phyloP scores from a whole-genome alignment of 768 basidiomycete species.

The Termitomyces sp. region DNA sequence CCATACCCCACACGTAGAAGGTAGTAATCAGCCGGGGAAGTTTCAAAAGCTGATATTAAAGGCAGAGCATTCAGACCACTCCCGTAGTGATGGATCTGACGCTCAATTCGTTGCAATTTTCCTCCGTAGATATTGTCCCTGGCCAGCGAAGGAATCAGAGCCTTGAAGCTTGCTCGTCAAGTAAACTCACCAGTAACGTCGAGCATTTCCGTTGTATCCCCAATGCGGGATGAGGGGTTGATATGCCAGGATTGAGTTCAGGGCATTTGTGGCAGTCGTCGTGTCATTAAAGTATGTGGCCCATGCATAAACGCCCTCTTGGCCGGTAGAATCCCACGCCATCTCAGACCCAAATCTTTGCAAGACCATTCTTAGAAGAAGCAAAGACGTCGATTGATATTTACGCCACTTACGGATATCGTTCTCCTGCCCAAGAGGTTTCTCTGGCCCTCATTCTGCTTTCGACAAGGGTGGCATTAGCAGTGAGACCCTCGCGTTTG shows the following conservation, averaged over 20 bases:
- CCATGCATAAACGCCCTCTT: constrained; percentile 57
- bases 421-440: constrained; percentile 41
- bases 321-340: constrained; percentile 57
- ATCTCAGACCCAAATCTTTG: constrained; percentile 55
- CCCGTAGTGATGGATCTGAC: constrained; percentile 59
- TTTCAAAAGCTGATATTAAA: constrained; percentile 45
- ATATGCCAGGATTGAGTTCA: constrained; percentile 56
- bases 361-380: background rate
- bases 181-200: constrained; percentile 46
- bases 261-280: constrained; percentile 44
- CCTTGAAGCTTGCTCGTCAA: background rate
- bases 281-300: constrained; percentile 51
- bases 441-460: constrained; percentile 43
- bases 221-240: constrained; percentile 57
- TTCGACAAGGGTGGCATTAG: constrained; percentile 45
- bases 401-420: constrained; percentile 53
- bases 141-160: constrained; percentile 2
- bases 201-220: constrained; percentile 59
- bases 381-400: background rate
- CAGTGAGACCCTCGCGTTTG: constrained; percentile 45
- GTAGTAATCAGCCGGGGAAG: constrained; percentile 44
- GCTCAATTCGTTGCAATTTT: constrained; percentile 50
- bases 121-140: constrained; percentile 60
- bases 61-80: constrained; percentile 54
- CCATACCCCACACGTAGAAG: constrained; percentile 50